These are phyloP conservation scores for Podaxis sp. DNA, from an alignment of 768 basidiomycete genomes.

Conservation along the genomic window DNA sequence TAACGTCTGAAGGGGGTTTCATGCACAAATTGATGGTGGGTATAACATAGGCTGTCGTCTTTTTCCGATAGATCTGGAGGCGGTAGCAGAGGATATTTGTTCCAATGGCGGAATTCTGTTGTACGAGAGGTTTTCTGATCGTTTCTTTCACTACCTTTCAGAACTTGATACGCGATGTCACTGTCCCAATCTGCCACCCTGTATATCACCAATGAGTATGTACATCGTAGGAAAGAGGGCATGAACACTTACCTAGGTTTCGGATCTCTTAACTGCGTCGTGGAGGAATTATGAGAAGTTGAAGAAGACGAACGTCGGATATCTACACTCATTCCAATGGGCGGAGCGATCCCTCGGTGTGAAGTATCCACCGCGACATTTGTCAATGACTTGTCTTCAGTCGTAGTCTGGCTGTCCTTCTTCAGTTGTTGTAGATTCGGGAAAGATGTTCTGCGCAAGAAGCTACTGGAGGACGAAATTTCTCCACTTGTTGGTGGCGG, in stretches of 20 bases:
- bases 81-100: not conserved
- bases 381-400: not conserved
- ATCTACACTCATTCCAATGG: not conserved
- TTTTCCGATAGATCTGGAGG: not conserved
- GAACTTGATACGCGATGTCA: not conserved
- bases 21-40: constrained; percentile 4
- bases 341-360: not conserved
- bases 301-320: not conserved
- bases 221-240: not conserved
- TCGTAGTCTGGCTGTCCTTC: not conserved
- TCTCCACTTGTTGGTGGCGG: not conserved
- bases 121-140: not conserved
- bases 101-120: constrained; percentile 1
- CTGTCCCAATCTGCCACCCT: not conserved
- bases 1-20: not conserved
- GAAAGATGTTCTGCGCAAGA: constrained; percentile 16
- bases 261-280: not conserved
- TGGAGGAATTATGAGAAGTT: not conserved
- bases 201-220: not conserved
- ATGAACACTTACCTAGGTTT: not conserved
- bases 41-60: not conserved
- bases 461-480: constrained; percentile 15
- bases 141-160: not conserved
- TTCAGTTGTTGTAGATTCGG: constrained; percentile 11
- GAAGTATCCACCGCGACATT: not conserved